phyloP scores from a whole-genome alignment of 1,284 basidiomycete genomes.

The Heterobasidion irregulare region DNA sequence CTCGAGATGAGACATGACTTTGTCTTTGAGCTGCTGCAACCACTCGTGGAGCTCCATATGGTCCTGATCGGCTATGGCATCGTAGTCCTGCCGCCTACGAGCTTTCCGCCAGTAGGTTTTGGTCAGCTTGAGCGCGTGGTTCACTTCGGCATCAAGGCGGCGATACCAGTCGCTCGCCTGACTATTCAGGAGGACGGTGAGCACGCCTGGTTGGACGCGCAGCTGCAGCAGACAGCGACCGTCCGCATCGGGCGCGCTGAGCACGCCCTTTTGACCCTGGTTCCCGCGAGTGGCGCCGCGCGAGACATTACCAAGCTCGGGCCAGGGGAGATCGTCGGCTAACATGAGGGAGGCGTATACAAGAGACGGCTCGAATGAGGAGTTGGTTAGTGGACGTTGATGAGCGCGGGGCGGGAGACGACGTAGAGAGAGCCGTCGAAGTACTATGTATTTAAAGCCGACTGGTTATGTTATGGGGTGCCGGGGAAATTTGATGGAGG shows the following conservation, averaged over 20 bases:
- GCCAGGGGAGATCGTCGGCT: conserved; percentile 72
- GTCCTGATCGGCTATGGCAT: conserved; percentile 72
- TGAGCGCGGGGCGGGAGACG: not conserved
- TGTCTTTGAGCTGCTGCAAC: conserved; percentile 77
- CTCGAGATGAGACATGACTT: conserved; percentile 77
- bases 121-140: conserved; percentile 67
- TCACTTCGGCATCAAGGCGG: conserved; percentile 65
- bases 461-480: not conserved
- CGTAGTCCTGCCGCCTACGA: conserved; percentile 71
- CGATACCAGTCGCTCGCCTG: conserved; percentile 75
- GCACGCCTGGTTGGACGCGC: conserved; percentile 70
- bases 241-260: conserved; percentile 58
- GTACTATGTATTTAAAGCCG: not conserved
- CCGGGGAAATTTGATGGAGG: not conserved
- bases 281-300: conserved; percentile 76
- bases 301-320: conserved; percentile 74
- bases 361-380: not conserved
- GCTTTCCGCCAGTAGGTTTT: conserved; percentile 78
- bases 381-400: not conserved
- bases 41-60: conserved; percentile 81
- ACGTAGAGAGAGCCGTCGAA: not conserved
- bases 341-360: conserved; percentile 32
- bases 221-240: conserved; percentile 66
- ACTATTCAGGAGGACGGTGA: conserved; percentile 62
- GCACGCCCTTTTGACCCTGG: conserved; percentile 72